Evolutionary conservation across 2,329 filamentous ascomycete species (phyloP), one percentile per base, ranked within the genome.

Genomic region (Mariannaea elegans): DNA sequence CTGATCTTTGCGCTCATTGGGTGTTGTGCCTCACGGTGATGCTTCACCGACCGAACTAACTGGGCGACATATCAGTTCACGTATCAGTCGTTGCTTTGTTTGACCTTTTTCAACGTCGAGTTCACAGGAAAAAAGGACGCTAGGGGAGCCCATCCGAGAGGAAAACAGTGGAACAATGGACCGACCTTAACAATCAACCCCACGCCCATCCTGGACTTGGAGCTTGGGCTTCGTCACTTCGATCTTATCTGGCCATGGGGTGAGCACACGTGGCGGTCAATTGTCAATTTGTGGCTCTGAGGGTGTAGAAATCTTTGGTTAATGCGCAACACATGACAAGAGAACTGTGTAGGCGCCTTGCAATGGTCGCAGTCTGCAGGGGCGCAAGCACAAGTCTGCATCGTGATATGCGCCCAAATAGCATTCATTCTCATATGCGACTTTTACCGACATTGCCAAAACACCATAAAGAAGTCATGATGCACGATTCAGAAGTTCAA

Each of bases 1-100:
- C 56, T 64, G 21, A 47, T 46, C 21, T 41, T 45, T 50, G 41
- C 56, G 53, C 56, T 44, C 36, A 67, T 67, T 68, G 62, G 59
- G 57, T 59, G 57, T 58, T 3, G 32, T 16, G 46, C 50, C 52
- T 56, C 45, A 23, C 23, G 42, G 34, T 42, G 41, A 14, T 29
- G 29, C 21, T 50, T 32, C 39, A 46, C 49, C 36, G 44, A 47
- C 48, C 48, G 7, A 41, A 36, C 42, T 34, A 19, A 21, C 9
- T n/a, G 9, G 29, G 49, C 34, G n/a, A 38, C 14, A 45, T 19
- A 29, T 41, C 44, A 45, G 21, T 47, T 54, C 51, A 14, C 31
- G 18, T 36, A 38, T 53, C 54, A 32, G 47, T 29, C 39, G 46
- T 56, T 38, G 42, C 13, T 36, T 9, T 14, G 7, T 9, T 36